phyloP scores from a whole-genome alignment of 164 flowering plant genomes.

The Euptelea pleiosperma region DNA sequence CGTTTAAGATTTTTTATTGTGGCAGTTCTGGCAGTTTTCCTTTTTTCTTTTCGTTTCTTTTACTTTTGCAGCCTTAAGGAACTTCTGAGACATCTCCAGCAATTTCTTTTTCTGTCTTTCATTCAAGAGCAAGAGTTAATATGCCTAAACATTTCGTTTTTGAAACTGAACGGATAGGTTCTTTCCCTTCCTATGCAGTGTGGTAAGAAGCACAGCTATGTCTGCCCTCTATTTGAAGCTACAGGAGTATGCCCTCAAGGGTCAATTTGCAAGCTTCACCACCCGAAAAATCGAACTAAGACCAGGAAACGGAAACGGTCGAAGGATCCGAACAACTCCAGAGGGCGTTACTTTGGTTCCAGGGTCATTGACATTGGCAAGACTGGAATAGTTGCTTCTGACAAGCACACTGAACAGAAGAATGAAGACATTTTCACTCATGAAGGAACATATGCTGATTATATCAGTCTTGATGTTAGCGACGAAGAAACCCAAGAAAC shows the following conservation, averaged over 20 bases:
- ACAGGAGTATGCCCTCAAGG: slow-evolving; percentile 71
- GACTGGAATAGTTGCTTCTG: slow-evolving; percentile 18
- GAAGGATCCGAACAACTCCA: slow-evolving; percentile 35
- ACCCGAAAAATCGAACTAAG: slow-evolving; percentile 54
- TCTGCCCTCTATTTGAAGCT: slow-evolving; percentile 70
- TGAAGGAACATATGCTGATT: slow-evolving; percentile 51
- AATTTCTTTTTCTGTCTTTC: too few relatives aligned
- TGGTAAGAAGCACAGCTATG: slow-evolving; percentile 87
- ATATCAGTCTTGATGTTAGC: slow-evolving; percentile 52
- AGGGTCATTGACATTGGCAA: slow-evolving; percentile 21
- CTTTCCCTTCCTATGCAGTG: slow-evolving; percentile 53
- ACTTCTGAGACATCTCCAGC: neutral
- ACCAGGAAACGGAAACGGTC: slow-evolving; percentile 42
- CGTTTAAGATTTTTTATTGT: neutral
- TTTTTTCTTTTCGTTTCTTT: neutral
- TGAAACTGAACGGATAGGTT: neutral
- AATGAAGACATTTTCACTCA: slow-evolving; percentile 23
- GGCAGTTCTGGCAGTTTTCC: too few relatives aligned
- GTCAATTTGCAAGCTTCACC: slow-evolving; percentile 87
- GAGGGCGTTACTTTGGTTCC: slow-evolving; percentile 74
- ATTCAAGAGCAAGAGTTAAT: too few relatives aligned
- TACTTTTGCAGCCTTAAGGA: too few relatives aligned
- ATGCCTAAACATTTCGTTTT: too few relatives aligned
- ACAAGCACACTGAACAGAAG: slow-evolving; percentile 18
- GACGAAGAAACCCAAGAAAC: slow-evolving; percentile 43